Evolutionary conservation across 176 grass and related monocot genomes (phyloP).

Genomic region (Cymbopogon citratus): DNA sequence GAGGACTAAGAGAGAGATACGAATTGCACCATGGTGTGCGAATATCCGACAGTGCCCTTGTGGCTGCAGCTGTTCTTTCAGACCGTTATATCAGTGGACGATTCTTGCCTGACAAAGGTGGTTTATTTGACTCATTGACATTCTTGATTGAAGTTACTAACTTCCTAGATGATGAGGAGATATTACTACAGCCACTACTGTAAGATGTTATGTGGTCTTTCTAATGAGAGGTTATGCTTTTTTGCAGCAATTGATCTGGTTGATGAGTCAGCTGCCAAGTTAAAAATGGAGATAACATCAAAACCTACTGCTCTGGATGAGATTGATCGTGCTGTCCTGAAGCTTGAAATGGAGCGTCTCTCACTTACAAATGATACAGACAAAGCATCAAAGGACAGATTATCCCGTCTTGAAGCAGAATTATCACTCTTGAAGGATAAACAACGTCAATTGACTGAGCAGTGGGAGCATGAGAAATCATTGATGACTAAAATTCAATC

Average conservation of each 20-base stretch:
- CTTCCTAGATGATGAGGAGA: neutral
- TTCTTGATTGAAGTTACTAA: neutral
- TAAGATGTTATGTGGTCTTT: constrained; percentile 12
- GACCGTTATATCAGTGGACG: constrained; percentile 96
- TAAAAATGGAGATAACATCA: constrained; percentile 99
- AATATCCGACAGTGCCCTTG: constrained; percentile 93
- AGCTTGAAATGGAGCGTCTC: constrained; percentile 96
- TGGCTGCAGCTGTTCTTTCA: constrained; percentile 79
- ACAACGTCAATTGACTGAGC: constrained; percentile 75
- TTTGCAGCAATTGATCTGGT: constrained; percentile 97
- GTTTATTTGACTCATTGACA: neutral
- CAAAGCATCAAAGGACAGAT: constrained; percentile 88
- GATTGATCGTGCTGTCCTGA: constrained; percentile 89
- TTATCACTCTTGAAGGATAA: constrained; percentile 76
- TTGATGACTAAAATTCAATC: constrained; percentile 97
- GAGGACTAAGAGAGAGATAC: constrained; percentile 87
- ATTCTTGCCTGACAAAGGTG: constrained; percentile 99
- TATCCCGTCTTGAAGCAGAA: constrained; percentile 80
- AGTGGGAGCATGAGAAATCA: constrained; percentile 87
- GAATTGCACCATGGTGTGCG: constrained; percentile 95
- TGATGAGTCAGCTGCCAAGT: constrained; percentile 92
- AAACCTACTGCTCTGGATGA: constrained; percentile 95
- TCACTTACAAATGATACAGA: constrained; percentile 98
- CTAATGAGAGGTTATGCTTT: constrained; percentile 22
- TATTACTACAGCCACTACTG: neutral